phyloP scores from a whole-genome alignment of 257 asterid species.

The Solanum verrucosum region DNA sequence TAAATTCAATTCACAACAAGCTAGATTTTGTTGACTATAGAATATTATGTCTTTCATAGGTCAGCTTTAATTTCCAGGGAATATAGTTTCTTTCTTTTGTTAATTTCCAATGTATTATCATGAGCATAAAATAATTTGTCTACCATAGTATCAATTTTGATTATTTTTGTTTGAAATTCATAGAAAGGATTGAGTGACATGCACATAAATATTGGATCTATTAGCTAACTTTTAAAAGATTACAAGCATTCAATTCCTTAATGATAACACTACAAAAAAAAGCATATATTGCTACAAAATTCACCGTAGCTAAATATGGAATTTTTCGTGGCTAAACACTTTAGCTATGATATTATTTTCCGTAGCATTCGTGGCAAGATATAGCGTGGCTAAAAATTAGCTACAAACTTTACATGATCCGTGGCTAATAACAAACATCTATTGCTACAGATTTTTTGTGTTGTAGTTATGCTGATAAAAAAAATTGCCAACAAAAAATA shows the following conservation, averaged over 20 bases:
- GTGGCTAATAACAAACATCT: no score
- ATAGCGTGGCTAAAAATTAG: no score
- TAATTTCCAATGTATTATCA: background rate
- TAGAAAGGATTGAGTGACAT: background rate
- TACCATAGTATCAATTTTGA: background rate
- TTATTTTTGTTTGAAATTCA: background rate
- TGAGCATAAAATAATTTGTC: background rate
- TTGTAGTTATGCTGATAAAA: no score
- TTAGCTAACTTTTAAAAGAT: background rate
- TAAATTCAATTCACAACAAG: background rate
- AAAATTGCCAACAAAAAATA: no score
- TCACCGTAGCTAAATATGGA: no score
- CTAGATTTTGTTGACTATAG: background rate
- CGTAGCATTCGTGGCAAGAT: no score
- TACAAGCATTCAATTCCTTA: background rate
- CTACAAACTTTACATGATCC: no score
- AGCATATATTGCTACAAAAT: no score
- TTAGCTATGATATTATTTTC: no score
- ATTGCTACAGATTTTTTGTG: no score
- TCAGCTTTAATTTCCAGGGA: background rate
- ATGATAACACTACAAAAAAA: no score
- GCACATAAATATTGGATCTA: background rate
- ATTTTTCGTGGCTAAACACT: no score
- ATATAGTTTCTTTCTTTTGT: background rate
- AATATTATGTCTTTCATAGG: background rate